These are phyloP conservation scores for Straminergon stramineum DNA, from an alignment of 225 moss, liverwort and hornwort species.

Conservation along the genomic window DNA sequence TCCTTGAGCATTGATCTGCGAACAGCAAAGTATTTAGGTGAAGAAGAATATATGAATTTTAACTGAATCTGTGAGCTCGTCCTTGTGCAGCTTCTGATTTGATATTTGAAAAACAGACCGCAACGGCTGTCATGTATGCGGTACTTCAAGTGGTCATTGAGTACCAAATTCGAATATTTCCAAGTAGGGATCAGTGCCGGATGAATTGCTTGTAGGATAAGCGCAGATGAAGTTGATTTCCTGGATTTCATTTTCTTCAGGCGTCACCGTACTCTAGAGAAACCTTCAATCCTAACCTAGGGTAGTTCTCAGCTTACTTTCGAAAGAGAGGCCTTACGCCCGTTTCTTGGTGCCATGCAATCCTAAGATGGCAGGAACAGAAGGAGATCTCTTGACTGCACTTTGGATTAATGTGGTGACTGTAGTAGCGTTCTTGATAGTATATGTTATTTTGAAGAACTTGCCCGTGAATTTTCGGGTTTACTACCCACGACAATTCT, in stretches of 20 bases:
- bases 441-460: constrained; percentile 54
- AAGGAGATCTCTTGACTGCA: constrained; percentile 42
- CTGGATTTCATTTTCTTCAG: not conserved
- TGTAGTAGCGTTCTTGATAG: constrained; percentile 20
- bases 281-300: not conserved
- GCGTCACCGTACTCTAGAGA: not conserved
- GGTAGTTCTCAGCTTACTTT: not conserved
- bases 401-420: constrained; percentile 41
- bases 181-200: not conserved
- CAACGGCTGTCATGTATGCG: not conserved
- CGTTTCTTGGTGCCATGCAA: not conserved
- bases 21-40: not conserved
- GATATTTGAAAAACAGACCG: not conserved
- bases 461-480: constrained; percentile 55
- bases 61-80: not conserved
- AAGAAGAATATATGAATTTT: not conserved
- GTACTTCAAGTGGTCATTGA: not conserved
- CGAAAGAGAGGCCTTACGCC: not conserved
- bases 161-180: not conserved
- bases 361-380: constrained; percentile 7
- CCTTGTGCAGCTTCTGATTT: constrained; percentile 2
- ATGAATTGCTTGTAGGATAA: not conserved
- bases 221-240: not conserved
- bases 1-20: not conserved
- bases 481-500: constrained; percentile 52